A percentile compares a stretch with the other conserved stretches of the same genome.
phyloP scores from a whole-genome alignment of 2,329 filamentous ascomycete genomes.

The Boeremia exigua region DNA sequence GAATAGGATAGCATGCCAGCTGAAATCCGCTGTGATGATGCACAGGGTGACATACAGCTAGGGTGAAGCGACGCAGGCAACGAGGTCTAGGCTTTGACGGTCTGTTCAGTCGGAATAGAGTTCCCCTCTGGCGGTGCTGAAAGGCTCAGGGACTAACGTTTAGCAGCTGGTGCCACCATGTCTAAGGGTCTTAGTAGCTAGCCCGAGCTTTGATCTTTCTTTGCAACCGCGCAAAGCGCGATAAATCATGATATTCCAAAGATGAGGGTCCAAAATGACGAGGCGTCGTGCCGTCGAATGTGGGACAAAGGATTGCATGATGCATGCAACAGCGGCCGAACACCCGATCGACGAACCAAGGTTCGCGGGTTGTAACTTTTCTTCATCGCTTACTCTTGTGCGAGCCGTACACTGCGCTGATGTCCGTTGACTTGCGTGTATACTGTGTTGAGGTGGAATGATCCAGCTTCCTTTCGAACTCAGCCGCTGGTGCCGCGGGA shows the following conservation, averaged over 20 bases:
- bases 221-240: conserved; percentile 44
- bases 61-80: conserved; percentile 16
- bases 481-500: conserved; percentile 11
- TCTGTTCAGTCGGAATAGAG: conserved; percentile 21
- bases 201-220: conserved; percentile 6
- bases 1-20: background rate
- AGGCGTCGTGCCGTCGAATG: conserved; percentile 30
- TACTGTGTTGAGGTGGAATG: background rate
- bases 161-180: conserved; percentile 10
- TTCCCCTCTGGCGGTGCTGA: conserved; percentile 16
- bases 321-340: conserved; percentile 21
- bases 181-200: conserved; percentile 3
- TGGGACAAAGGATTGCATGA: conserved; percentile 26
- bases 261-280: conserved; percentile 14
- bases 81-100: conserved; percentile 17
- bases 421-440: conserved; percentile 6
- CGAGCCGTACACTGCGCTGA: conserved; percentile 1
- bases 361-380: conserved; percentile 21
- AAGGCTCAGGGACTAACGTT: background rate
- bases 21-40: conserved; percentile 7
- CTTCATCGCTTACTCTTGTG: background rate
- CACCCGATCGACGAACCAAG: conserved; percentile 36
- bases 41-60: background rate
- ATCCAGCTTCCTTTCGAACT: background rate
- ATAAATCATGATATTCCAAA: conserved; percentile 9